Percentiles rank a stretch among this genome's conserved stretches.
These are phyloP conservation scores for Hortaea sp. DNA, from an alignment of 2,329 filamentous ascomycete species.

Conservation along the genomic window DNA sequence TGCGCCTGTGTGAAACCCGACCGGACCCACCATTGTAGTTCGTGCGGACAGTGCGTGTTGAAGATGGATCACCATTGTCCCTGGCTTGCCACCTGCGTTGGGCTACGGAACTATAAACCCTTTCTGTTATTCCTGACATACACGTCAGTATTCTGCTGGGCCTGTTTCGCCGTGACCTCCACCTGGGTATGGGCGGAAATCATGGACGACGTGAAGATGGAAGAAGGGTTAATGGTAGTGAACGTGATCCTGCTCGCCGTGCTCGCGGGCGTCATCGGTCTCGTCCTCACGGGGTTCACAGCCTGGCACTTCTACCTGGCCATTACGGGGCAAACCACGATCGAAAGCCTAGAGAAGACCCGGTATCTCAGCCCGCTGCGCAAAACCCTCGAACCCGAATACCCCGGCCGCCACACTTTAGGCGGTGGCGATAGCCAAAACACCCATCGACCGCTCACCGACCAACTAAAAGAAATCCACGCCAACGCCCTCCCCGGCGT, in stretches of 20 bases:
- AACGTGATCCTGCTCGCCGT: constrained; percentile 86
- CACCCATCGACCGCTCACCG: constrained; percentile 35
- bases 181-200: constrained; percentile 82
- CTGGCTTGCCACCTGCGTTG: constrained; percentile 93
- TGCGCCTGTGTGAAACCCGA: constrained; percentile 92
- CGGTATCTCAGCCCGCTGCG: constrained; percentile 77
- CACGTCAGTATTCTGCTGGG: constrained; percentile 74
- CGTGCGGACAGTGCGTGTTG: constrained; percentile 83
- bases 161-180: constrained; percentile 65
- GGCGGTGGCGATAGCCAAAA: background rate
- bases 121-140: constrained; percentile 91
- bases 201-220: constrained; percentile 58
- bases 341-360: constrained; percentile 92
- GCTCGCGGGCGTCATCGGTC: constrained; percentile 77
- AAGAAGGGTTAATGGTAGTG: constrained; percentile 65
- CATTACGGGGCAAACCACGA: constrained; percentile 74
- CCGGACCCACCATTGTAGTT: constrained; percentile 92
- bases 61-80: constrained; percentile 99
- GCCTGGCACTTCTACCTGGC: constrained; percentile 84
- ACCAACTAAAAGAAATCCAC: constrained; percentile 72
- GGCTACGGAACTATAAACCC: constrained; percentile 87
- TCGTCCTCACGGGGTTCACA: constrained; percentile 84
- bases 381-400: constrained; percentile 52
- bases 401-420: constrained; percentile 31
- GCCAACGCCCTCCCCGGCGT: constrained; percentile 72